A percentile compares a stretch with the other conserved stretches of the same genome.
These are phyloP conservation scores for Gracilaria gracilis DNA, from an alignment of 23 red algal genomes.

Conservation along the genomic window DNA sequence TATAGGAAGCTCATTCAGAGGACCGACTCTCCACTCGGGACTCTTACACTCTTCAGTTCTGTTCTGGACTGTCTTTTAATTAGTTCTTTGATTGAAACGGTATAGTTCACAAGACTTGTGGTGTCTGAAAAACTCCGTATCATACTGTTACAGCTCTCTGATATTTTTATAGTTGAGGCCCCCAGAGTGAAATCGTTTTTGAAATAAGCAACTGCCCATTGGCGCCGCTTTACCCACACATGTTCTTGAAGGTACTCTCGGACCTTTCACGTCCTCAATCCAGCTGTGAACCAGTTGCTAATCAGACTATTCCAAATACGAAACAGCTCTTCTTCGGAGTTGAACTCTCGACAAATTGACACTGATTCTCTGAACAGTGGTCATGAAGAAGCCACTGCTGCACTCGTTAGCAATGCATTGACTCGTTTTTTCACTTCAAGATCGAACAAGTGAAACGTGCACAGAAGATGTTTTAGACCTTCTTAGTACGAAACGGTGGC, in stretches of 20 bases:
- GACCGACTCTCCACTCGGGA: background rate
- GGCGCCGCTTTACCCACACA: background rate
- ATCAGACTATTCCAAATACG: slow-evolving; percentile 3
- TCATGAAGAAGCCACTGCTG: background rate
- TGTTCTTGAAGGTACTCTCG: background rate
- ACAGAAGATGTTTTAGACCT: background rate
- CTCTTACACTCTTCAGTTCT: background rate
- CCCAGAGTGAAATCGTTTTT: slow-evolving; percentile 12
- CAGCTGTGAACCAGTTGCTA: slow-evolving; percentile 1
- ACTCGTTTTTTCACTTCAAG: background rate
- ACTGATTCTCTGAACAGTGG: background rate
- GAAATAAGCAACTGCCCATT: background rate
- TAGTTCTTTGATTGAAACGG: background rate
- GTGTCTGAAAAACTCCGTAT: background rate
- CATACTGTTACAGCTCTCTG: background rate
- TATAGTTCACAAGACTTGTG: background rate
- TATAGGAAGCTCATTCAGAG: background rate
- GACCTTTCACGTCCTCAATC: background rate
- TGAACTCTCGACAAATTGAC: background rate
- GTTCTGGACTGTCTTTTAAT: background rate
- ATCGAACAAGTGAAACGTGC: background rate
- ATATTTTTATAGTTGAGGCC: background rate
- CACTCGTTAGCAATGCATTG: background rate
- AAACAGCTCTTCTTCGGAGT: background rate
- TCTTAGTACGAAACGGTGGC: background rate